phyloP scores from a whole-genome alignment of 2,329 filamentous ascomycete genomes.

The Bipolaris gigantea region DNA sequence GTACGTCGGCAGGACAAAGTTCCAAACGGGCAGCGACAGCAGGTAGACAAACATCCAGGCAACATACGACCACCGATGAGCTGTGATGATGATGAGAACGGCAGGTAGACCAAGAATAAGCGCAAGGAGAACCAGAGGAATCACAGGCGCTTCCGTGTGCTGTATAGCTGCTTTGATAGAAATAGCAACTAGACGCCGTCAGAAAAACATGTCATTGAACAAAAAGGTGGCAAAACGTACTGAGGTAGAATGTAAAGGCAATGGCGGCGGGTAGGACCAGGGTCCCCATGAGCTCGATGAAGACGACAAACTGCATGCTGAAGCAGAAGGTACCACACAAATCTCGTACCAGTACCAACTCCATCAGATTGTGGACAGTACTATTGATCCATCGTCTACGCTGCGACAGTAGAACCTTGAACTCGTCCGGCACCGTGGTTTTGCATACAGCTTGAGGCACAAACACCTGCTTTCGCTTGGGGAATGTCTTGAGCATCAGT shows the following conservation, averaged over 20 bases:
- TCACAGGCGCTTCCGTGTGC: conserved; percentile 69
- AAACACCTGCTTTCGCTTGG: conserved; percentile 98
- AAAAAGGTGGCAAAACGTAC: conserved; percentile 58
- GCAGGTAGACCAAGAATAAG: conserved; percentile 93
- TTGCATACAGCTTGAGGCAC: conserved; percentile 99
- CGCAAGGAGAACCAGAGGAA: conserved; percentile 84
- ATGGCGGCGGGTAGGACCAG: conserved; percentile 95
- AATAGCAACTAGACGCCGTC: conserved; percentile 66
- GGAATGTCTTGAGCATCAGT: conserved; percentile 97
- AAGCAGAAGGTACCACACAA: conserved; percentile 99
- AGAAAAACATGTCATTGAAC: conserved; percentile 18
- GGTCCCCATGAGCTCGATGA: conserved; percentile 91
- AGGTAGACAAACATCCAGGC: conserved; percentile 98
- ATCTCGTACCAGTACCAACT: conserved; percentile 91
- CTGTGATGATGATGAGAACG: conserved; percentile 87
- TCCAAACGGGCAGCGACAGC: conserved; percentile 91
- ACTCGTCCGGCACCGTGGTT: conserved; percentile 91
- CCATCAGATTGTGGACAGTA: conserved; percentile 98
- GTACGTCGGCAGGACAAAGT: conserved; percentile 91
- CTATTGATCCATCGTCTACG: conserved; percentile 99
- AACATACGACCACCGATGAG: conserved; percentile 89
- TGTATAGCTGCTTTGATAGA: conserved; percentile 71
- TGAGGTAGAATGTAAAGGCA: conserved; percentile 93
- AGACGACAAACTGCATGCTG: conserved; percentile 99
- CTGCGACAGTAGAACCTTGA: conserved; percentile 90